Evolutionary conservation across 441 rosid genomes (phyloP).

Genomic region (Pelargonium australe): DNA sequence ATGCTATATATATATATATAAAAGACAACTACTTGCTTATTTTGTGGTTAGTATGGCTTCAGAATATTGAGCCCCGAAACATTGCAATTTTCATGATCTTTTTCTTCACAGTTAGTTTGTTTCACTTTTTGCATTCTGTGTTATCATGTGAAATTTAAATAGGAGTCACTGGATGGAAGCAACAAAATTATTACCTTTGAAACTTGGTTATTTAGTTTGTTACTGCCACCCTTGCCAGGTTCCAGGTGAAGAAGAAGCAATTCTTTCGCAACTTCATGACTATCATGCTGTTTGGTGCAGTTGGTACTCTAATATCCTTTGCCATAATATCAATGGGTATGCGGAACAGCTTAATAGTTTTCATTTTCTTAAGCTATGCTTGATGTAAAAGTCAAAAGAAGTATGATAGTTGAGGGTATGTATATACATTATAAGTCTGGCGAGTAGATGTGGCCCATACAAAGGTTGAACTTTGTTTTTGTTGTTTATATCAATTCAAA

Average conservation of each 20-base stretch:
- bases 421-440: too few relatives aligned
- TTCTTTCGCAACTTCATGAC: constrained; percentile 47
- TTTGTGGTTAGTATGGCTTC: neutral
- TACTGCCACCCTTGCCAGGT: constrained; percentile 29
- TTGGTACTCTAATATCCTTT: constrained; percentile 54
- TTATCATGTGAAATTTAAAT: neutral
- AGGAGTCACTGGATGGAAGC: neutral
- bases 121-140: neutral
- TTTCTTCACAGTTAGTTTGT: too few relatives aligned
- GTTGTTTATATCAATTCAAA: too few relatives aligned
- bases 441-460: too few relatives aligned
- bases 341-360: neutral
- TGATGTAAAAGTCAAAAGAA: neutral
- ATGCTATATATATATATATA: neutral
- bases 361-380: constrained; percentile 1
- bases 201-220: neutral
- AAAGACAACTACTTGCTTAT: neutral
- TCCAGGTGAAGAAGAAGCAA: constrained; percentile 59
- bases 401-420: too few relatives aligned
- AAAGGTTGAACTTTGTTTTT: too few relatives aligned
- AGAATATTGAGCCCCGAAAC: neutral
- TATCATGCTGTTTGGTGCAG: constrained; percentile 47
- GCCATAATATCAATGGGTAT: constrained; percentile 45
- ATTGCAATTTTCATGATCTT: neutral
- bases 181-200: neutral